Percentiles rank a stretch among this genome's conserved stretches.
Evolutionary conservation across 2,329 filamentous ascomycete species (phyloP).

Genomic region (Epichloe gansuensis): DNA sequence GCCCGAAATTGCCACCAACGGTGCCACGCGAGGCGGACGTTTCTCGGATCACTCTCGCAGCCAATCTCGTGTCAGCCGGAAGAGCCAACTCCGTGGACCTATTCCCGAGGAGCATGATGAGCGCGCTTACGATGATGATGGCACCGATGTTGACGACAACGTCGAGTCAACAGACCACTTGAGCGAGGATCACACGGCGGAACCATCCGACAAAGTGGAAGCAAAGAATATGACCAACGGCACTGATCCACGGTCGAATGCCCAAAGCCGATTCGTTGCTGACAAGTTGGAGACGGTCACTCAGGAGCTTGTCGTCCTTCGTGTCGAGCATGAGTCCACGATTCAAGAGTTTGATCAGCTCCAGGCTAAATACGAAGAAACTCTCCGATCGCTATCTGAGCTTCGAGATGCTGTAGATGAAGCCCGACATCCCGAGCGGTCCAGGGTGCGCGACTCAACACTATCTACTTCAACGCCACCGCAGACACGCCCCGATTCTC

Average conservation of each 20-base stretch:
- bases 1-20: slow-evolving; percentile 18
- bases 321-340: slow-evolving; percentile 79
- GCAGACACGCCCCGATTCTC: slow-evolving; percentile 58
- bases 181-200: background rate
- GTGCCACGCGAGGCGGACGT: slow-evolving; percentile 29
- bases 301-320: slow-evolving; percentile 81
- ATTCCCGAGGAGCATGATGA: slow-evolving; percentile 44
- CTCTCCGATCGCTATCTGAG: slow-evolving; percentile 68
- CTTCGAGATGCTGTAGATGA: slow-evolving; percentile 80
- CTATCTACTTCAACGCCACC: slow-evolving; percentile 32
- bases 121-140: slow-evolving; percentile 32
- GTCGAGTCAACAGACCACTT: background rate
- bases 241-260: slow-evolving; percentile 50
- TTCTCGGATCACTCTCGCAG: slow-evolving; percentile 41
- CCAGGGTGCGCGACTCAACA: slow-evolving; percentile 40
- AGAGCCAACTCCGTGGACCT: slow-evolving; percentile 40
- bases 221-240: slow-evolving; percentile 28
- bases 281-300: slow-evolving; percentile 89
- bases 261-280: slow-evolving; percentile 73
- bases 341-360: slow-evolving; percentile 71
- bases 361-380: slow-evolving; percentile 81
- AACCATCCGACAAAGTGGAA: background rate
- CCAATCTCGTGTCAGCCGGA: slow-evolving; percentile 41
- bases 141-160: slow-evolving; percentile 27
- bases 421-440: slow-evolving; percentile 47